Base-by-base conservation (phyloP, 768 basidiomycete species). In the Phallus indusiatus region DNA sequence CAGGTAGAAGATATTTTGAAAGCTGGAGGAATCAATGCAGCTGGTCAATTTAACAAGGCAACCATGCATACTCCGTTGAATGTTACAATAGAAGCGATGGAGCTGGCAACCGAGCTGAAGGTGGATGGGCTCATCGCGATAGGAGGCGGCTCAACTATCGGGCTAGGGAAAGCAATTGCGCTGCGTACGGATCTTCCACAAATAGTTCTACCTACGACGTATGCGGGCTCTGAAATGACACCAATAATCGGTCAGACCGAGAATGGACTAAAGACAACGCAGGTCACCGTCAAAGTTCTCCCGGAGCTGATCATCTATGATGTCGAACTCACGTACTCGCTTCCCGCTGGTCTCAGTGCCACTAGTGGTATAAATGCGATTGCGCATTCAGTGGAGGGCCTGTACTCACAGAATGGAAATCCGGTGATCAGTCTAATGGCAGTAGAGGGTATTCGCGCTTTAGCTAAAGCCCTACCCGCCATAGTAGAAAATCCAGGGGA, bases 291-390 rank as follows among this genome's bases (percentile, higher is more conserved):
- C 21, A 72, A 70, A 62, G 73, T 75, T 28, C 67, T 76, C 1
- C 75, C 75, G 0, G 70, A 73, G 35, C 70, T 71, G 20, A 71
- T 76, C 63, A 69, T 76, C 22, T 76, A 76, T 64, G 75, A 76
- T 59, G 66, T 73, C 47, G 65, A 71, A 54, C 69, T 75, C 48
- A 75, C 74, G 5, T 60, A 74, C 11, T 67, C 67, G 37, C 71
- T 76, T 5, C 71, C 75, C 2, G n/a, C 56, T 16, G 60, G 63
- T 42, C 66, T 72, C 66, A 72, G 72, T 18, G 66, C 72, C 35
- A 75, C 75, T 1, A 71, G 69, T 17, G 73, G 73, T 9, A 63
- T 76, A 48, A 76, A 76, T 64, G 74, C 75, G 9, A 72, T 76
- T 58, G 75, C 74, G 0, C 75, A 76, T 57, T 71, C 66, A n/a